Evolutionary conservation across 2,329 filamentous ascomycete genomes (phyloP).

Genomic region (Alternaria sp.): DNA sequence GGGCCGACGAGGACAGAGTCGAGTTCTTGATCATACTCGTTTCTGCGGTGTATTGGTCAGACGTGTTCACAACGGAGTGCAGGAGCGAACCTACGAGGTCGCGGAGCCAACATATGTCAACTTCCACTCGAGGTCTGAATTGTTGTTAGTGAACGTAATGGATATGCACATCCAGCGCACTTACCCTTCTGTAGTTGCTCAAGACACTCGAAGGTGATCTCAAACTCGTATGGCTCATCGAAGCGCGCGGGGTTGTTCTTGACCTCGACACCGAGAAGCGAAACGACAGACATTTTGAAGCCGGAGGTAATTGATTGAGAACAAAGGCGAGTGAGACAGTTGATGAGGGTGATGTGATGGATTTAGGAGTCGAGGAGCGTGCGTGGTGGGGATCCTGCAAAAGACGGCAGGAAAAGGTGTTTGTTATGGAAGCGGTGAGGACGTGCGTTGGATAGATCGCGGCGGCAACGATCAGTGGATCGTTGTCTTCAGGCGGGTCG

Average conservation of each 20-base stretch:
- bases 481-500: constrained; percentile 16
- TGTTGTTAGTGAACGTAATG: constrained; percentile 26
- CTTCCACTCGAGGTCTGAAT: constrained; percentile 95
- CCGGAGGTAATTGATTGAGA: constrained; percentile 11
- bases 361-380: constrained; percentile 8
- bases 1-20: constrained; percentile 95
- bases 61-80: constrained; percentile 8
- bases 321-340: constrained; percentile 3
- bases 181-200: constrained; percentile 91
- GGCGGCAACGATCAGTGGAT: constrained; percentile 31
- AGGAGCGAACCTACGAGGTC: constrained; percentile 75
- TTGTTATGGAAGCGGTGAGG: constrained; percentile 35
- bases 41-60: constrained; percentile 60
- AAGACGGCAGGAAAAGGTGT: constrained; percentile 25
- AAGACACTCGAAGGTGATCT: constrained; percentile 98
- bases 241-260: constrained; percentile 97
- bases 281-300: constrained; percentile 88
- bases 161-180: background rate
- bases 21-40: constrained; percentile 97
- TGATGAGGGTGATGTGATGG: constrained; percentile 1
- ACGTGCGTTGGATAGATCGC: constrained; percentile 33
- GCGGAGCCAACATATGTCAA: constrained; percentile 98
- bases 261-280: constrained; percentile 92
- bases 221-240: constrained; percentile 91
- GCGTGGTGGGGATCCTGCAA: constrained; percentile 16